Percentiles rank a stretch among this genome's conserved stretches.
Evolutionary conservation across 148 eudicot species (phyloP).

Genomic region (Rhododendron griersonianum): DNA sequence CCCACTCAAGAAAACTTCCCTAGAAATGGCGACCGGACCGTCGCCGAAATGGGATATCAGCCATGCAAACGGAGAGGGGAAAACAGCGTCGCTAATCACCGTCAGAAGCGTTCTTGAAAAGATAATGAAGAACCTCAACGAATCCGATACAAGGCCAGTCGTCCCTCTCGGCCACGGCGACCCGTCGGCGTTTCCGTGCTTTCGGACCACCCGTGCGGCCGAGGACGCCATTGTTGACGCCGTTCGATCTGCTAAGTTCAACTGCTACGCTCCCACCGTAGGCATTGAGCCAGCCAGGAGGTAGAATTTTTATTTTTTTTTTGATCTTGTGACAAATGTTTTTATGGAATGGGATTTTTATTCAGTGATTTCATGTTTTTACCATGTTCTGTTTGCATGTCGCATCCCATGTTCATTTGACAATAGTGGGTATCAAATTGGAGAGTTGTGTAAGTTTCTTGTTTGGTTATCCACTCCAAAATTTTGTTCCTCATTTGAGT

Average conservation of each 20-base stretch:
- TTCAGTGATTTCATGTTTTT: neutral
- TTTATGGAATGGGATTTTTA: neutral
- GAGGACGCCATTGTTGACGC: conserved; percentile 36
- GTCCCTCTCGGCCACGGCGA: conserved; percentile 37
- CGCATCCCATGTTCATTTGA: neutral
- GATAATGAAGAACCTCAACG: conserved; percentile 18
- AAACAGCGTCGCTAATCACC: conserved; percentile 13
- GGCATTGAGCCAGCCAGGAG: conserved; percentile 32
- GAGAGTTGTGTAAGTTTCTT: neutral
- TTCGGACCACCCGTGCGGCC: conserved; percentile 25
- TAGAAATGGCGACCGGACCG: conserved; percentile 23
- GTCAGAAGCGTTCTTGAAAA: conserved; percentile 24
- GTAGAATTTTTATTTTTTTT: neutral
- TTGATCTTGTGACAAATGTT: neutral
- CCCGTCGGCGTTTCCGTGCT: conserved; percentile 35
- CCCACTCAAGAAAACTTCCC: neutral
- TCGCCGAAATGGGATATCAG: conserved; percentile 24
- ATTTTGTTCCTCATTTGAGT: no score
- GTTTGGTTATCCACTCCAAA: no score
- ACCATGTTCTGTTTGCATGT: neutral
- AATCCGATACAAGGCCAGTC: conserved; percentile 10
- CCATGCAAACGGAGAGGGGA: conserved; percentile 11
- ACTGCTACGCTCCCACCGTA: conserved; percentile 29
- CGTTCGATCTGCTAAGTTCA: conserved; percentile 31
- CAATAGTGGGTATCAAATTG: neutral